Base-by-base conservation (phyloP, 169 alveolate species). In the Plasmodium yoelii region DNA sequence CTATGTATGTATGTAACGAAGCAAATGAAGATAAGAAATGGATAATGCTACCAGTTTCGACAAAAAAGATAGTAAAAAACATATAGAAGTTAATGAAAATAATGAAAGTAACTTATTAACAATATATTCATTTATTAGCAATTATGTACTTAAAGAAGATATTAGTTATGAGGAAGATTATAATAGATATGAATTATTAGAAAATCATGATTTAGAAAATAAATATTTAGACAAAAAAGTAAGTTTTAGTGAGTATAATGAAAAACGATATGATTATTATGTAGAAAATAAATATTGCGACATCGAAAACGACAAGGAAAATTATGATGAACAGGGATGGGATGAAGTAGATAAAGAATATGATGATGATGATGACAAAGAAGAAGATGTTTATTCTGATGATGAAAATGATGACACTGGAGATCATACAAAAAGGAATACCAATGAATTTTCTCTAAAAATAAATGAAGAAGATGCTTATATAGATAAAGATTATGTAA, bases 141-240 rank as follows among this genome's bases (percentile, higher is more conserved):
- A 64, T 51, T 75, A 75, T 63, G 74, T 75, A 49, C 64, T 75
- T 24, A 75, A 63, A 51, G 88, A 75, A 75, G 88, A 75, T n/a
- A 44, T 44, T 63, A 75, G 49, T 63, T 75, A 75, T 63, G 88
- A 75, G 34, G 88, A 75, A 63, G 64, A 75, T 75, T 73, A 75
- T n/a, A 75, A 56, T 42, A 75, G 74, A 56, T 75, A 75, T 15
- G 70, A 44, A 22, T 63, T 75, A 67, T 67, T 75, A 47, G 88
- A 75, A 42, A 75, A 68, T 55, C 88, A 75, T 26, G 88, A 75
- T 61, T 61, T 75, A 55, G 75, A 63, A 47, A 47, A 75, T 75
- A 74, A 75, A 61, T 10, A 39, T 34, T 26, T 28, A 24, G 53
- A 18, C 19, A 75, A 75, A 51, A 75, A 61, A 24, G 88, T 75